phyloP scores from a whole-genome alignment of 106 monocot genomes.

The Dioscorea dumetorum region DNA sequence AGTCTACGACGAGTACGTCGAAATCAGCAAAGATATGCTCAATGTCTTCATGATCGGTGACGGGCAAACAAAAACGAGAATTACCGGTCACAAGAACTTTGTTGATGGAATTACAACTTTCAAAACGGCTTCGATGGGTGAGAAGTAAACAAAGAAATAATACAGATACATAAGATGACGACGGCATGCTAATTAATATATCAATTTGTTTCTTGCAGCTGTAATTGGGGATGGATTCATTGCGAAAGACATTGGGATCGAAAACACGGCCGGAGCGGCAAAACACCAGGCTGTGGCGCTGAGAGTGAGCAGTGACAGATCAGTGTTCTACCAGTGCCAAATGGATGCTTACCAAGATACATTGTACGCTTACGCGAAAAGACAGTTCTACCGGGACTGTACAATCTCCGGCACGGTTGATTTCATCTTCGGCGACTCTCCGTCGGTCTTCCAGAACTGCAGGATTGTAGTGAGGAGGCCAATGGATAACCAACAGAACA shows the following conservation, averaged over 20 bases:
- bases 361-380: slow-evolving; percentile 41
- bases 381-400: slow-evolving; percentile 59
- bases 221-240: slow-evolving; percentile 22
- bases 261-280: slow-evolving; percentile 36
- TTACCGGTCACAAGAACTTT: slow-evolving; percentile 33
- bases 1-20: slow-evolving; percentile 22
- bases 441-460: slow-evolving; percentile 53
- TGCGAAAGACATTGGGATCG: slow-evolving; percentile 26
- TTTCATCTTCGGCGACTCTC: slow-evolving; percentile 54
- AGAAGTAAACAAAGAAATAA: neutral
- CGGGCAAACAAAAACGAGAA: slow-evolving; percentile 26
- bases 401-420: slow-evolving; percentile 61
- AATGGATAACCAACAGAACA: slow-evolving; percentile 43
- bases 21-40: slow-evolving; percentile 8
- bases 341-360: slow-evolving; percentile 67
- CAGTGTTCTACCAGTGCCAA: slow-evolving; percentile 58
- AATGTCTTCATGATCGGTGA: slow-evolving; percentile 36
- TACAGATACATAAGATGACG: neutral
- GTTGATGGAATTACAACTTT: slow-evolving; percentile 31
- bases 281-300: slow-evolving; percentile 45
- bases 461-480: slow-evolving; percentile 34
- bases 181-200: neutral
- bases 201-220: slow-evolving; percentile 2
- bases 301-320: slow-evolving; percentile 30
- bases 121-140: slow-evolving; percentile 28